These are phyloP conservation scores for Rubia tinctorum DNA, from an alignment of 305 asterid species.

Conservation along the genomic window DNA sequence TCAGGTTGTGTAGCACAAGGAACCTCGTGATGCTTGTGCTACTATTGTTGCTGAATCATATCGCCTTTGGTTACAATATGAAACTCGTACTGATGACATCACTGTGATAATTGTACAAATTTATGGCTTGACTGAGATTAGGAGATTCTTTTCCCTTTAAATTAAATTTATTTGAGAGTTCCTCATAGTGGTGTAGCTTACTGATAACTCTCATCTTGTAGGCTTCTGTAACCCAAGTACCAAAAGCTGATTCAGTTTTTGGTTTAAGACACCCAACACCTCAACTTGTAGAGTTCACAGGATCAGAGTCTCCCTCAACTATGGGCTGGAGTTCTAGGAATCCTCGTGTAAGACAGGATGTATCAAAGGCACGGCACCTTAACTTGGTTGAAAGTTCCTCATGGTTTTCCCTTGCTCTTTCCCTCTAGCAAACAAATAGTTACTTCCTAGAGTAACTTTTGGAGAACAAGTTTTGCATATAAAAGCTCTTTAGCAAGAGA, in stretches of 20 bases:
- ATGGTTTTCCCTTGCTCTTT: too few relatives aligned
- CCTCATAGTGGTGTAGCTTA: not conserved
- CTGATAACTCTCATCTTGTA: constrained; percentile 26
- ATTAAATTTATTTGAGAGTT: not conserved
- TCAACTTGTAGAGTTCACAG: constrained; percentile 74
- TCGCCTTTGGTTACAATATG: constrained; percentile 94
- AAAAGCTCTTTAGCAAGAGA: too few relatives aligned
- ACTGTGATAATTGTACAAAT: constrained; percentile 92
- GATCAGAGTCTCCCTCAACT: constrained; percentile 88
- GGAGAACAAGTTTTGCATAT: too few relatives aligned
- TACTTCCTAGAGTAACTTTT: too few relatives aligned
- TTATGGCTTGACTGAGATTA: constrained; percentile 69
- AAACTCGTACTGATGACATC: constrained; percentile 97
- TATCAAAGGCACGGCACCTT: constrained; percentile 90
- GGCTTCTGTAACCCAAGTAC: constrained; percentile 46
- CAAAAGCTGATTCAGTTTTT: constrained; percentile 37
- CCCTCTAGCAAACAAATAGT: too few relatives aligned
- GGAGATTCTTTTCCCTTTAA: constrained; percentile 19
- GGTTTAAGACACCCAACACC: constrained; percentile 63
- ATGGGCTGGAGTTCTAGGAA: constrained; percentile 71
- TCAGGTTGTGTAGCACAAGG: constrained; percentile 79
- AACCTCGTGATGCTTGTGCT: constrained; percentile 99
- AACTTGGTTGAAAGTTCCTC: too few relatives aligned
- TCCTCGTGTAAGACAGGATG: constrained; percentile 72
- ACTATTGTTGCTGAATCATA: constrained; percentile 98